Percentiles rank a stretch among this genome's conserved stretches.
These are phyloP conservation scores for Rhynchosporium graminicola DNA, from an alignment of 2,329 filamentous ascomycete species.

Conservation along the genomic window DNA sequence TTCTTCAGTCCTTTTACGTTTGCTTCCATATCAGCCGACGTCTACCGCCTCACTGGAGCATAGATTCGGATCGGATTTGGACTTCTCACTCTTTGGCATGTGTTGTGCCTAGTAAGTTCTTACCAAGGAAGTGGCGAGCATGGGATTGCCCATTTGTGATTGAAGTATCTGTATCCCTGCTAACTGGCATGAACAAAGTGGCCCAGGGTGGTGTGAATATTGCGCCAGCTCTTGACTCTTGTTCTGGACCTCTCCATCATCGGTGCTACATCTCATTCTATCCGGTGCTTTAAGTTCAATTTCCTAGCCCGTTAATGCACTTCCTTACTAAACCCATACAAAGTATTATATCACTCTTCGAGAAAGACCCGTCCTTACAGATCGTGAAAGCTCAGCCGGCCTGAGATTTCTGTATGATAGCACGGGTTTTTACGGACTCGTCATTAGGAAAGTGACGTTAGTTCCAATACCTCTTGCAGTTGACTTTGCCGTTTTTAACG, in stretches of 20 bases:
- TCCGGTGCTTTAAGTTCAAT: neutral
- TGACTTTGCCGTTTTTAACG: conserved; percentile 15
- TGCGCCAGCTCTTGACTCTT: neutral
- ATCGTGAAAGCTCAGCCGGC: neutral
- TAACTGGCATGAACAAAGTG: neutral
- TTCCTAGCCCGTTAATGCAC: neutral
- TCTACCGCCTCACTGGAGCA: neutral
- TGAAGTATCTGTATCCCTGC: no score
- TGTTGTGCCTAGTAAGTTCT: conserved; percentile 4
- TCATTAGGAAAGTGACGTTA: neutral
- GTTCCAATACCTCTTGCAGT: conserved; percentile 1
- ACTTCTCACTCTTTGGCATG: neutral
- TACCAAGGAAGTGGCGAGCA: conserved; percentile 1
- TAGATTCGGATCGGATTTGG: conserved; percentile 1
- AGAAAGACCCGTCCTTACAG: neutral
- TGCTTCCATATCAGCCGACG: neutral
- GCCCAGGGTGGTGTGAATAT: conserved; percentile 3
- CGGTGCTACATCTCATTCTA: conserved; percentile 2
- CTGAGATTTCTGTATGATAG: neutral
- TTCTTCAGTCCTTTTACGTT: neutral
- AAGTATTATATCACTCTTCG: neutral
- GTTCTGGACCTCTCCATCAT: conserved; percentile 3
- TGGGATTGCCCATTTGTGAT: neutral
- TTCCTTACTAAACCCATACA: neutral
- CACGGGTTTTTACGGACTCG: neutral